phyloP scores from a whole-genome alignment of 1,284 basidiomycete species.

The Peniophora sp. region DNA sequence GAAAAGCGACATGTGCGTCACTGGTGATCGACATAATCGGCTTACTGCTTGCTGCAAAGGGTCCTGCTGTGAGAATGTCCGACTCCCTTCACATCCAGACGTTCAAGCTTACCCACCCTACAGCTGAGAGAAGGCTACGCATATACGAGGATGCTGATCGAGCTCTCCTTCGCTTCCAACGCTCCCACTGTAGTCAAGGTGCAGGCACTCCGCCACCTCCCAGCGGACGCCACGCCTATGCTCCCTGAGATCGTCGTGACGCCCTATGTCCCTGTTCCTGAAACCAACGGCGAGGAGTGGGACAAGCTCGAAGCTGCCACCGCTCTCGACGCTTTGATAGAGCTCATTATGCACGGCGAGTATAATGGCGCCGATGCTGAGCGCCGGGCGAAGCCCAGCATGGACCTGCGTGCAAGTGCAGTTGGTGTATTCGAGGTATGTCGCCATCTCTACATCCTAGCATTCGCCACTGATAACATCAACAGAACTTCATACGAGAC shows the following conservation, averaged over 20 bases:
- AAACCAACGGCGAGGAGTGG: conserved; percentile 83
- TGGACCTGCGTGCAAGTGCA: conserved; percentile 61
- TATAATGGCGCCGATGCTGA: conserved; percentile 59
- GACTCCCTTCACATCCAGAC: not conserved
- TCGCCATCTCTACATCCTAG: not conserved
- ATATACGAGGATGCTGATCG: conserved; percentile 79
- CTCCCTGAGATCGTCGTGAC: conserved; percentile 58
- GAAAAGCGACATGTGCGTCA: conserved; percentile 76
- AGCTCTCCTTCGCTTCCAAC: conserved; percentile 87
- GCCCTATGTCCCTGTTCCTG: conserved; percentile 76
- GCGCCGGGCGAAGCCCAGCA: conserved; percentile 46
- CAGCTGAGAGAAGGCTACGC: conserved; percentile 55
- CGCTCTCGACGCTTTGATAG: conserved; percentile 69
- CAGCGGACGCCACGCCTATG: conserved; percentile 51
- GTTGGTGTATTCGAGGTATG: conserved; percentile 66
- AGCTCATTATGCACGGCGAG: conserved; percentile 70
- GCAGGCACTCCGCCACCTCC: conserved; percentile 58
- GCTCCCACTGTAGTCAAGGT: conserved; percentile 84
- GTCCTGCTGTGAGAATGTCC: conserved; percentile 48
- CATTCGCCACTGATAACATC: not conserved
- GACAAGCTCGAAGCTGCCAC: conserved; percentile 69
- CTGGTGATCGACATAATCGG: conserved; percentile 76
- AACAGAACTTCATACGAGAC: conserved; percentile 65
- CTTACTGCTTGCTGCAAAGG: conserved; percentile 68
- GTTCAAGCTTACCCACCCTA: no score